A percentile compares a stretch with the other conserved stretches of the same genome.
phyloP scores from a whole-genome alignment of 2,329 filamentous ascomycete species.

The Ceratocystis harringtonii region DNA sequence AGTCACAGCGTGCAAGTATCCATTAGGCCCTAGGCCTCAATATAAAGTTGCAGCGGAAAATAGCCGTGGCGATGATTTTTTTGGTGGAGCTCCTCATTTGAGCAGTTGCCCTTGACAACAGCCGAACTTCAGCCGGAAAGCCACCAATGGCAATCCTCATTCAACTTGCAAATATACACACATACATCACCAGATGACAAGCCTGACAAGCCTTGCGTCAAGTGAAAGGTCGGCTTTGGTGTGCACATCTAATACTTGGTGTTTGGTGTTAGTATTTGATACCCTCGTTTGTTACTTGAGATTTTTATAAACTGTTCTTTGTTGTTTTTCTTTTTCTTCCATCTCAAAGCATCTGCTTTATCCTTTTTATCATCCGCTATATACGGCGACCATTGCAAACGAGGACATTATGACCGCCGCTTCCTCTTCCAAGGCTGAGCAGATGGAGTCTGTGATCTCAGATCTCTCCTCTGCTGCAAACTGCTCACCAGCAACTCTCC shows the following conservation, averaged over 20 bases:
- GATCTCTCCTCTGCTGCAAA: slow-evolving; percentile 12
- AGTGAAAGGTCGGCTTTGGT: not conserved
- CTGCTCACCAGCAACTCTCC: slow-evolving; percentile 15
- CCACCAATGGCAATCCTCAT: not conserved
- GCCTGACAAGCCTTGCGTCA: not conserved
- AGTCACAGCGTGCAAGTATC: too few relatives aligned
- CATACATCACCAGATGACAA: slow-evolving; percentile 2
- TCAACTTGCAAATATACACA: not conserved
- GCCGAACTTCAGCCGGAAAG: slow-evolving; percentile 23
- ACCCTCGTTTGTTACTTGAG: not conserved
- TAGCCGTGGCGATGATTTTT: not conserved
- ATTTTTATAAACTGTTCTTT: slow-evolving; percentile 2
- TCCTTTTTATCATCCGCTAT: not conserved
- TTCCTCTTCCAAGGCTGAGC: slow-evolving; percentile 9
- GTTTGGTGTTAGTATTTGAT: not conserved
- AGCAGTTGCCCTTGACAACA: slow-evolving; percentile 28
- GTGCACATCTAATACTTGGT: not conserved
- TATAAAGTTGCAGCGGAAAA: not conserved
- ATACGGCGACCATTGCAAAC: not conserved
- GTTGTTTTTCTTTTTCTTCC: not conserved
- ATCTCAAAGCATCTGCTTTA: not conserved
- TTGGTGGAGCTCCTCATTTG: slow-evolving; percentile 2
- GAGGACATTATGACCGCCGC: not conserved
- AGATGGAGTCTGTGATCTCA: slow-evolving; percentile 15
- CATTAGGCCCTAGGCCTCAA: too few relatives aligned